A percentile compares a stretch with the other conserved stretches of the same genome.
phyloP scores from a whole-genome alignment of 2,329 filamentous ascomycete genomes.

The Aureobasidium sp. region DNA sequence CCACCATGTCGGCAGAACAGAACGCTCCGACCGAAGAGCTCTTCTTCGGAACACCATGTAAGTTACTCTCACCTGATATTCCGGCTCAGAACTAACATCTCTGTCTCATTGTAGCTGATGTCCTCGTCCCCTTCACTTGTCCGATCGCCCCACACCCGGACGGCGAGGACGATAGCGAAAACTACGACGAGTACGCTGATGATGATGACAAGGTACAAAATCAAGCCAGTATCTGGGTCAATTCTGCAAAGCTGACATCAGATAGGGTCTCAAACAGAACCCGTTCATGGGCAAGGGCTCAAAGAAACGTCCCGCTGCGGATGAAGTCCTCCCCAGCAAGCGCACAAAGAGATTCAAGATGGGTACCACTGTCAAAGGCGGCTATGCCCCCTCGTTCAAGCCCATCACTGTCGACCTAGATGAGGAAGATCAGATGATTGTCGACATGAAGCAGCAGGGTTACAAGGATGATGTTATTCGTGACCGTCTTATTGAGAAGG shows the following conservation, averaged over 20 bases:
- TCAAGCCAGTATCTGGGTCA: too few species aligned
- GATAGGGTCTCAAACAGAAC: neutral
- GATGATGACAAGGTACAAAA: neutral
- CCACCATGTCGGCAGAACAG: neutral
- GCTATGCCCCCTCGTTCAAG: neutral
- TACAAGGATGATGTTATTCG: slow-evolving; percentile 39
- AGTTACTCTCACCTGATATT: neutral
- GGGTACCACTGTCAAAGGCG: neutral
- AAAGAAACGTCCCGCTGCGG: neutral
- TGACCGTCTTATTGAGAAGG: slow-evolving; percentile 33
- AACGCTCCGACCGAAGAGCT: neutral
- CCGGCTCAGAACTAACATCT: neutral
- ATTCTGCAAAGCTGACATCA: neutral
- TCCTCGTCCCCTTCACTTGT: neutral
- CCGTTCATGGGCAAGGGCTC: neutral
- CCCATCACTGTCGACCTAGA: slow-evolving; percentile 32
- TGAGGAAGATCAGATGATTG: slow-evolving; percentile 40
- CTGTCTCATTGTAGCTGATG: neutral
- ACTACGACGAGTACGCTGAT: neutral
- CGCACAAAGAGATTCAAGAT: slow-evolving; percentile 1
- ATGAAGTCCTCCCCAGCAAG: neutral
- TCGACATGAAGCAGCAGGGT: slow-evolving; percentile 34
- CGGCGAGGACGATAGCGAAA: neutral
- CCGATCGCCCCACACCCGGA: neutral
- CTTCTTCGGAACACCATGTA: slow-evolving; percentile 1